Evolutionary conservation across 129 eudicot species (phyloP).

Genomic region (Flaveria robusta): DNA sequence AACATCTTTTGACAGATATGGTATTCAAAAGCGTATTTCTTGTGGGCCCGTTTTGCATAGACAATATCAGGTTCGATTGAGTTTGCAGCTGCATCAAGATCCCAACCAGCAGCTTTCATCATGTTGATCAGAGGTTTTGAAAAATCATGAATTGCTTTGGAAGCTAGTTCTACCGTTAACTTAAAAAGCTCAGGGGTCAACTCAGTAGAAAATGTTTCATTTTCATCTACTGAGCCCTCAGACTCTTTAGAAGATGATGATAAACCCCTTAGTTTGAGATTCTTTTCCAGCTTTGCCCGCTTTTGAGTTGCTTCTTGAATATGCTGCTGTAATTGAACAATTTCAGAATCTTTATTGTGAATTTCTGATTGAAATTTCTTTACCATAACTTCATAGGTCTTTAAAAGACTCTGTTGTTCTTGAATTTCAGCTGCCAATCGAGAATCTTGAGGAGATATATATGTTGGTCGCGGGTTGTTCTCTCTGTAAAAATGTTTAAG

Average conservation of each 20-base stretch:
- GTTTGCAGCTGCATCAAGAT: constrained; percentile 89
- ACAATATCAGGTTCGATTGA: constrained; percentile 65
- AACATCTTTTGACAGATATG: constrained; percentile 90
- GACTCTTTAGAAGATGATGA: constrained; percentile 69
- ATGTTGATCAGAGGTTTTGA: constrained; percentile 94
- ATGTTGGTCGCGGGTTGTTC: constrained; percentile 78
- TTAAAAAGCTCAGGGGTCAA: constrained; percentile 82
- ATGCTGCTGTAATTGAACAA: constrained; percentile 73
- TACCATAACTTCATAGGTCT: constrained; percentile 94
- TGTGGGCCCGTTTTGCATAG: constrained; percentile 90
- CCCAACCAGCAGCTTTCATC: constrained; percentile 99
- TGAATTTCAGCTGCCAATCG: constrained; percentile 95
- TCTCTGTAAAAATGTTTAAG: constrained; percentile 91
- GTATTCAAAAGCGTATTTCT: constrained; percentile 87
- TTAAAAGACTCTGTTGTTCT: constrained; percentile 86
- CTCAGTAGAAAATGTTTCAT: constrained; percentile 43
- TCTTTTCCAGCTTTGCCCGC: constrained; percentile 76
- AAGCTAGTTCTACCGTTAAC: constrained; percentile 74
- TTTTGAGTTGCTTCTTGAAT: constrained; percentile 81
- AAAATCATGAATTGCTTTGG: constrained; percentile 80
- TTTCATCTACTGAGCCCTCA: constrained; percentile 48
- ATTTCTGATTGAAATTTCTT: constrained; percentile 93
- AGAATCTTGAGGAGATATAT: constrained; percentile 84
- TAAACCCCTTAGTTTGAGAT: constrained; percentile 80
- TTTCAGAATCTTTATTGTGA: constrained; percentile 90